These are phyloP conservation scores for Coemansia sp. DNA, from an alignment of 192 early-diverging fungal species.

Conservation along the genomic window DNA sequence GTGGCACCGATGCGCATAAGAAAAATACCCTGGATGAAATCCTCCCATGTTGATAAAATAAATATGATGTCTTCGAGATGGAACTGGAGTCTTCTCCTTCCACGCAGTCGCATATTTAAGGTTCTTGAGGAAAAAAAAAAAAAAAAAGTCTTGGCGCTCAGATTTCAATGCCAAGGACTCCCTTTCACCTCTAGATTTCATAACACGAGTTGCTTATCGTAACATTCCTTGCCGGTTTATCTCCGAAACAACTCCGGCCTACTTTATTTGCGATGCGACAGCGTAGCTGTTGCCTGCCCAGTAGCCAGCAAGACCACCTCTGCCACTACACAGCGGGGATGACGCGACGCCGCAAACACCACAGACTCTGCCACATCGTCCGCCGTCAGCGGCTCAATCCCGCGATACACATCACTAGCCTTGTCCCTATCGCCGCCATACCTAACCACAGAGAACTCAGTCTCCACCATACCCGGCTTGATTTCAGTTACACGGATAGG, in stretches of 20 bases:
- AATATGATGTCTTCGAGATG: neutral
- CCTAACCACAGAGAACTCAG: slow-evolving; percentile 85
- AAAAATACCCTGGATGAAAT: slow-evolving; percentile 8
- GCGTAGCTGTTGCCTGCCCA: slow-evolving; percentile 35
- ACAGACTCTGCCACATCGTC: slow-evolving; percentile 75
- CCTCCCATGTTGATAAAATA: slow-evolving; percentile 3
- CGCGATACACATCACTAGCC: slow-evolving; percentile 75
- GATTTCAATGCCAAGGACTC: neutral
- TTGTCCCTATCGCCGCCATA: slow-evolving; percentile 64
- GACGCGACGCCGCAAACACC: slow-evolving; percentile 75
- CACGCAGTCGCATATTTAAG: neutral
- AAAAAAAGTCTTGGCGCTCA: slow-evolving; percentile 1
- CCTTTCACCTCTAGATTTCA: neutral
- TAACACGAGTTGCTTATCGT: neutral
- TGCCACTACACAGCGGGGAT: slow-evolving; percentile 34
- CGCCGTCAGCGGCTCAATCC: slow-evolving; percentile 65
- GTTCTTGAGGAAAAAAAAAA: too few relatives aligned
- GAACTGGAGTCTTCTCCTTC: neutral
- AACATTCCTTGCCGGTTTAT: neutral
- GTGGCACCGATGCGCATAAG: slow-evolving; percentile 11
- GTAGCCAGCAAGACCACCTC: slow-evolving; percentile 39
- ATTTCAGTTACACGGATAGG: slow-evolving; percentile 75
- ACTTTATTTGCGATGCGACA: slow-evolving; percentile 22
- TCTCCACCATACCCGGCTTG: slow-evolving; percentile 83
- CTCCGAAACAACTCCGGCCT: neutral